These are phyloP conservation scores for Schizochytrium sp. DNA, from an alignment of 108 stramenopile species.

Conservation along the genomic window DNA sequence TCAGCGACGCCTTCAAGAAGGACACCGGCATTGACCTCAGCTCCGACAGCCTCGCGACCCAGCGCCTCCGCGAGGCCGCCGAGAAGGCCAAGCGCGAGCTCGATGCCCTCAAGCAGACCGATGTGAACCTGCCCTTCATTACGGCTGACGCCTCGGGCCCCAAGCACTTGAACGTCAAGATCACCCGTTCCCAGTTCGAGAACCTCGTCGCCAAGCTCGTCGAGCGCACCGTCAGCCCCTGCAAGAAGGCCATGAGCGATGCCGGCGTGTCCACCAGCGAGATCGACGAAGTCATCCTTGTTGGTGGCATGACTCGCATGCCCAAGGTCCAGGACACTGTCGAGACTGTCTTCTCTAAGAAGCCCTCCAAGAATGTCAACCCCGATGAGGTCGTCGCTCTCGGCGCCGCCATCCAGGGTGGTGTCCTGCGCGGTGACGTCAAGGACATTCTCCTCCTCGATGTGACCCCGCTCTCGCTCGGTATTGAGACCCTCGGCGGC, in stretches of 20 bases:
- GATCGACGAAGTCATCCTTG: slow-evolving; percentile 94
- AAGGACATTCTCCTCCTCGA: slow-evolving; percentile 97
- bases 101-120: slow-evolving; percentile 96
- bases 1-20: slow-evolving; percentile 85
- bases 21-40: slow-evolving; percentile 85
- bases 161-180: slow-evolving; percentile 91
- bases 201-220: slow-evolving; percentile 66
- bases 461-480: slow-evolving; percentile 95
- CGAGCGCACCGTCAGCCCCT: not conserved
- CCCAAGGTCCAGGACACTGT: slow-evolving; percentile 97
- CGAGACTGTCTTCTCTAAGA: slow-evolving; percentile 88
- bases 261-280: slow-evolving; percentile 79
- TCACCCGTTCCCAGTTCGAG: slow-evolving; percentile 90
- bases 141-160: slow-evolving; percentile 95
- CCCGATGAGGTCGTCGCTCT: slow-evolving; percentile 99
- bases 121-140: slow-evolving; percentile 96
- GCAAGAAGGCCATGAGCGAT: slow-evolving; percentile 44
- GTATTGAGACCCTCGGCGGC: slow-evolving; percentile 98
- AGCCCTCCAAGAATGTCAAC: slow-evolving; percentile 83
- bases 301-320: slow-evolving; percentile 99
- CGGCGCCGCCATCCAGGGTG: slow-evolving; percentile 99
- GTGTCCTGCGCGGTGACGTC: slow-evolving; percentile 95
- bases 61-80: slow-evolving; percentile 93
- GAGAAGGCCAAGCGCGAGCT: slow-evolving; percentile 99
- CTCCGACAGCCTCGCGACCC: slow-evolving; percentile 91